Conservation (phyloP, 1,284 basidiomycete genomes). For the Naganishia albida region DNA sequence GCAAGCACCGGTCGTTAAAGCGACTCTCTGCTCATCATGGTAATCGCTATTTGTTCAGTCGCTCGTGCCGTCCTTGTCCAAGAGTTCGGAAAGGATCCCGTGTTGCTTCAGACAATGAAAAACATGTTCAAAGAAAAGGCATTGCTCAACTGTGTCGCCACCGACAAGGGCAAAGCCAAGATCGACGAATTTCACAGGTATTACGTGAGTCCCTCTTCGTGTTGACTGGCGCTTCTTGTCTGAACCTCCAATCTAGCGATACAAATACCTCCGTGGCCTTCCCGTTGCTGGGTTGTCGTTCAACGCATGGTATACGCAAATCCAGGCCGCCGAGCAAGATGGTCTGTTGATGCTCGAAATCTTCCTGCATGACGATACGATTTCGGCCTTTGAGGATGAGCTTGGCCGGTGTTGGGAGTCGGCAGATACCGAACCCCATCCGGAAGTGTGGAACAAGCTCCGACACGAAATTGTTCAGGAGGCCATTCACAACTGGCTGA, state of each 20-base stretch:
- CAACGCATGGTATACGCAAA: constrained; percentile 80
- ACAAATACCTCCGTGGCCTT: constrained; percentile 92
- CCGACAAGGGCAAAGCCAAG: constrained; percentile 84
- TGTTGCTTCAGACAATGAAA: constrained; percentile 78
- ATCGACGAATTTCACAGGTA: constrained; percentile 89
- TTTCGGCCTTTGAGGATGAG: constrained; percentile 67
- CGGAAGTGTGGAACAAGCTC: constrained; percentile 90
- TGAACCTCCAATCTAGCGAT: constrained; percentile 63
- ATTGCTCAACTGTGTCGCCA: constrained; percentile 79
- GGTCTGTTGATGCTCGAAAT: constrained; percentile 79
- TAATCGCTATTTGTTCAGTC: constrained; percentile 31
- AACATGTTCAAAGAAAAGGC: constrained; percentile 75
- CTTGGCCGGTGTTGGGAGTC: constrained; percentile 82
- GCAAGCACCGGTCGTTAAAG: neutral
- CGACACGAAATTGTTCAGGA: constrained; percentile 76
- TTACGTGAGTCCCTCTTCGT: constrained; percentile 64
- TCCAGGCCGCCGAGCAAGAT: constrained; percentile 86
- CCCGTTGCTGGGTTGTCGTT: constrained; percentile 71
- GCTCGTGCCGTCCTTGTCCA: constrained; percentile 81
- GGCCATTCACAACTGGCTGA: constrained; percentile 72
- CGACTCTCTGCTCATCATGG: neutral
- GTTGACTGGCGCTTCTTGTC: neutral
- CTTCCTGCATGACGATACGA: constrained; percentile 65
- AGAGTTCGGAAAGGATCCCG: constrained; percentile 90
- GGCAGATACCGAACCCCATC: constrained; percentile 40